phyloP scores from a whole-genome alignment of 1,139 yeast species.

The Entelexis paramagnoliae region DNA sequence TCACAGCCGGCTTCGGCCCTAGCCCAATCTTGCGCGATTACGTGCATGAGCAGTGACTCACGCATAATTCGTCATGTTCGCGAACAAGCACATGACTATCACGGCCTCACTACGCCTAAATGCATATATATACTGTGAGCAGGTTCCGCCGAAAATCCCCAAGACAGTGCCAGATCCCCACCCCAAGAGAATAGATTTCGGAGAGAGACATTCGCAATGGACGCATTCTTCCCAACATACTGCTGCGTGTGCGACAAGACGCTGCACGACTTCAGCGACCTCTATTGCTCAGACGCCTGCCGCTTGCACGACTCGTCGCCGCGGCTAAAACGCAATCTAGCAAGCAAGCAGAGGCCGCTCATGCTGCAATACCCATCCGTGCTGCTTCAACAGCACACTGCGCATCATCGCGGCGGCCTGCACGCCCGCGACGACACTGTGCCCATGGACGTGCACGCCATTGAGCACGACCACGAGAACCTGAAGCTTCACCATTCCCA shows the following conservation, averaged over 20 bases:
- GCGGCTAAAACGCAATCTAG: background rate
- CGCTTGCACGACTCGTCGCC: conserved; percentile 24
- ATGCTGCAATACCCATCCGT: conserved; percentile 17
- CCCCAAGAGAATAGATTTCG: background rate
- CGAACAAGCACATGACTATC: conserved; percentile 13
- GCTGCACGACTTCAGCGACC: conserved; percentile 22
- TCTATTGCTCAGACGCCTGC: conserved; percentile 31
- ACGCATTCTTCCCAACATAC: conserved; percentile 27
- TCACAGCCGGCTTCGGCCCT: background rate
- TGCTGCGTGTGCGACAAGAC: conserved; percentile 32
- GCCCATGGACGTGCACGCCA: background rate
- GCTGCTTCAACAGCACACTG: background rate
- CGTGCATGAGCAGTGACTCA: conserved; percentile 6
- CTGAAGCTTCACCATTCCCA: background rate
- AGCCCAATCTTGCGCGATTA: background rate
- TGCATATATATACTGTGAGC: background rate
- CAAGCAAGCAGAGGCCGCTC: conserved; percentile 8
- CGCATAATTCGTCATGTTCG: conserved; percentile 17
- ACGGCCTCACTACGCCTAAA: background rate
- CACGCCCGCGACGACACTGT: background rate
- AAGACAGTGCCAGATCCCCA: background rate
- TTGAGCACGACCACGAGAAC: background rate
- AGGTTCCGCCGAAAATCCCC: background rate
- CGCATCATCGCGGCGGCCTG: background rate
- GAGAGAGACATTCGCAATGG: conserved; percentile 9